Conservation (phyloP, 306 rosid species). For the Abrus precatorius region DNA sequence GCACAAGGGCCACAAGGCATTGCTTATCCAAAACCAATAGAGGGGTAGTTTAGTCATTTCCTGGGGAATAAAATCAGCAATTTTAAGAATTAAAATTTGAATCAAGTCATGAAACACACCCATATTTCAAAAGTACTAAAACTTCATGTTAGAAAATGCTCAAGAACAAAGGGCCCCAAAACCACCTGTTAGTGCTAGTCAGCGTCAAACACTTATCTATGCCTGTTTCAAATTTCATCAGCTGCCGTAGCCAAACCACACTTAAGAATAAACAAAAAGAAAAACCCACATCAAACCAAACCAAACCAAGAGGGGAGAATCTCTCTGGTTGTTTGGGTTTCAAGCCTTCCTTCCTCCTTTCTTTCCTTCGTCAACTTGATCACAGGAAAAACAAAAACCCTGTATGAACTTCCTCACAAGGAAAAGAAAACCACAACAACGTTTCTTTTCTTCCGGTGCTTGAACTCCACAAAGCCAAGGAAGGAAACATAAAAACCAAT, state of each 20-base stretch:
- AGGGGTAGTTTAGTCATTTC: slow-evolving; percentile 50
- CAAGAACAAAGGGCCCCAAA: slow-evolving; percentile 46
- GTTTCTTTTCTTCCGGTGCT: slow-evolving; percentile 53
- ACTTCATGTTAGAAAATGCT: slow-evolving; percentile 48
- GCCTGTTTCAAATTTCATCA: slow-evolving; percentile 60
- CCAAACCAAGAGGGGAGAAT: slow-evolving; percentile 57
- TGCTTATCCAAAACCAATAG: slow-evolving; percentile 43
- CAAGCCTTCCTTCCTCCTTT: slow-evolving; percentile 53
- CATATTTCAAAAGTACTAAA: slow-evolving; percentile 39
- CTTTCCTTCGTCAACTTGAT: slow-evolving; percentile 40
- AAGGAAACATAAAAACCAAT: slow-evolving; percentile 50
- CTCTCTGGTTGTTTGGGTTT: slow-evolving; percentile 66
- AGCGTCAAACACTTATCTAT: slow-evolving; percentile 58
- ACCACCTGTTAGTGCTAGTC: slow-evolving; percentile 62
- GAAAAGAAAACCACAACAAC: slow-evolving; percentile 47
- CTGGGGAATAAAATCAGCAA: slow-evolving; percentile 45
- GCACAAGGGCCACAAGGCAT: slow-evolving; percentile 13
- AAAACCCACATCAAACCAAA: slow-evolving; percentile 48
- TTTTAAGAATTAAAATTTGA: not conserved
- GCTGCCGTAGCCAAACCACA: slow-evolving; percentile 47
- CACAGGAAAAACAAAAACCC: slow-evolving; percentile 24
- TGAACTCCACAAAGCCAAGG: slow-evolving; percentile 54
- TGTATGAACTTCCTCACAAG: slow-evolving; percentile 34
- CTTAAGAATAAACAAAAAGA: slow-evolving; percentile 55
- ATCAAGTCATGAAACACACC: slow-evolving; percentile 34